Evolutionary conservation across 2,329 filamentous ascomycete genomes (phyloP).

Genomic region (Beauveria brongniartii): DNA sequence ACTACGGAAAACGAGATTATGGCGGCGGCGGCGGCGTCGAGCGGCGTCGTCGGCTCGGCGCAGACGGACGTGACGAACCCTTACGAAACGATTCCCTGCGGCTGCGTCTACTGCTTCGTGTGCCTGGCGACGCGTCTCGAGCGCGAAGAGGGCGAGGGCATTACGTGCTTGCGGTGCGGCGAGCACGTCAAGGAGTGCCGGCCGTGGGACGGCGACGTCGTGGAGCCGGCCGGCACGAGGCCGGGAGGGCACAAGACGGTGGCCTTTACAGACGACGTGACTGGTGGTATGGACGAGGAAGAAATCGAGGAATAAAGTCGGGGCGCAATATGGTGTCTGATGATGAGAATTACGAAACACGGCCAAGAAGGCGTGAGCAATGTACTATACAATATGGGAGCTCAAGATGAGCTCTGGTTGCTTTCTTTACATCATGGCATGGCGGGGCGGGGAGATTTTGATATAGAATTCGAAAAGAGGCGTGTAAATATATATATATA

Average conservation of each 20-base stretch:
- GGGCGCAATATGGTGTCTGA: neutral
- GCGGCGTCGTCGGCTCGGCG: slow-evolving; percentile 77
- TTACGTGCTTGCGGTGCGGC: slow-evolving; percentile 84
- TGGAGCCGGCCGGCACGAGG: slow-evolving; percentile 45
- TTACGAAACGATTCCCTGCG: slow-evolving; percentile 83
- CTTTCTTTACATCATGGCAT: slow-evolving; percentile 3
- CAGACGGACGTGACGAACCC: slow-evolving; percentile 94
- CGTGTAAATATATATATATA: neutral
- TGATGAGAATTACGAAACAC: neutral
- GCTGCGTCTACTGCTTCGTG: slow-evolving; percentile 92
- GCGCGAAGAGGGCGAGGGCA: slow-evolving; percentile 88
- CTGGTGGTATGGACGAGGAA: slow-evolving; percentile 25
- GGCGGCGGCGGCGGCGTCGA: slow-evolving; percentile 57
- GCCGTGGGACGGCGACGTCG: slow-evolving; percentile 85
- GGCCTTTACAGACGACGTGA: slow-evolving; percentile 51
- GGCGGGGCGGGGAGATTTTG: slow-evolving; percentile 1
- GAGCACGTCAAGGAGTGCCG: slow-evolving; percentile 75
- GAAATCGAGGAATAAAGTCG: neutral
- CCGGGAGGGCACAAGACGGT: slow-evolving; percentile 46
- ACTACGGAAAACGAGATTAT: slow-evolving; percentile 70
- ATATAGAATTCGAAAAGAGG: neutral
- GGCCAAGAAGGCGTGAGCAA: neutral
- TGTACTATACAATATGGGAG: slow-evolving; percentile 1
- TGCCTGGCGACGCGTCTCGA: slow-evolving; percentile 88
- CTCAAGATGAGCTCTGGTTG: neutral